A percentile compares a stretch with the other conserved stretches of the same genome.
Conservation (phyloP, 2,329 filamentous ascomycete genomes). For the Diaporthe vaccinii region DNA sequence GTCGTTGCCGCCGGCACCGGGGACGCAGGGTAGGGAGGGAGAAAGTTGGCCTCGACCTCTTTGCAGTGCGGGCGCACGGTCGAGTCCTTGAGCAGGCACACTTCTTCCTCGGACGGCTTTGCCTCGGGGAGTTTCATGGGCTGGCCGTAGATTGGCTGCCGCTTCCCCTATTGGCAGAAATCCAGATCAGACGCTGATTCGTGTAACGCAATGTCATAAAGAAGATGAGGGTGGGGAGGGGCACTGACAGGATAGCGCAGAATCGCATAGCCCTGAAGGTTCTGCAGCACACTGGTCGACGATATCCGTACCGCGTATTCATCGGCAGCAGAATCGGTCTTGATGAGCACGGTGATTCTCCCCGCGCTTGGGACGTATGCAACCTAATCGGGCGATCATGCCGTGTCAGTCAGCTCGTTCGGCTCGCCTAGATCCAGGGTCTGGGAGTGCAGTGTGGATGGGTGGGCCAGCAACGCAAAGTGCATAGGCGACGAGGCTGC, state of each 20-base stretch:
- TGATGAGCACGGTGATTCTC: constrained; percentile 44
- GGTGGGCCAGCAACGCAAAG: background rate
- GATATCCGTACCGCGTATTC: constrained; percentile 45
- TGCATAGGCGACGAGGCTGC: background rate
- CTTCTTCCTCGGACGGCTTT: constrained; percentile 3
- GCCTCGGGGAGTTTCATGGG: constrained; percentile 42
- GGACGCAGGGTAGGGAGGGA: constrained; percentile 37
- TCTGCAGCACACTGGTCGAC: constrained; percentile 45
- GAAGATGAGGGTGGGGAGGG: too few relatives aligned
- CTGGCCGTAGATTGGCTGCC: constrained; percentile 39
- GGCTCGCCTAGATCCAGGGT: background rate
- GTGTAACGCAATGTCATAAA: background rate
- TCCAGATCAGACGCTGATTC: background rate
- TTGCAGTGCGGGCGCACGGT: constrained; percentile 38
- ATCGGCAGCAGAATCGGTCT: constrained; percentile 39
- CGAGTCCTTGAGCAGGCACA: constrained; percentile 43
- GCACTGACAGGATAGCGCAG: constrained; percentile 41
- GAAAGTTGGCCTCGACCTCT: constrained; percentile 26
- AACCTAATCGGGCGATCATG: background rate
- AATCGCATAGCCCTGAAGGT: constrained; percentile 44
- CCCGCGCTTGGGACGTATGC: constrained; percentile 44
- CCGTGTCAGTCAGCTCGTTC: background rate
- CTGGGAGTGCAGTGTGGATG: background rate
- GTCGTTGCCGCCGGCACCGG: constrained; percentile 5
- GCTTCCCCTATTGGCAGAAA: background rate